Conservation (phyloP, 768 basidiomycete genomes). For the Termitomyces sp. region DNA sequence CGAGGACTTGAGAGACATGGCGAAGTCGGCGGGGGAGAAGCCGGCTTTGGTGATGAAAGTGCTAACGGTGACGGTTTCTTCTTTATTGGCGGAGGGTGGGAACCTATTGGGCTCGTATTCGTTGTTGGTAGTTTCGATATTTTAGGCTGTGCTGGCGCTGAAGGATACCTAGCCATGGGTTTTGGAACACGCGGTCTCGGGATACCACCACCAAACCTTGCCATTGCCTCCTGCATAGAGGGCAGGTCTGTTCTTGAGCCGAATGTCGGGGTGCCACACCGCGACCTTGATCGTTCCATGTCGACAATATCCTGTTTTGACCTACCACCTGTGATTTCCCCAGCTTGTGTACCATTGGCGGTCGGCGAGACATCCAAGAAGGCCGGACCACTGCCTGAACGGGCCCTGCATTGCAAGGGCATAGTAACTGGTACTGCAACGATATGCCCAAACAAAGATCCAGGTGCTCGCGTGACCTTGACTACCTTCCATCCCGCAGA, state of each 20-base stretch:
- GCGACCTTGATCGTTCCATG: slow-evolving; percentile 40
- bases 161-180: slow-evolving; percentile 3
- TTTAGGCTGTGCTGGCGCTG: slow-evolving; percentile 2
- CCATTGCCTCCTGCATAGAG: slow-evolving; percentile 37
- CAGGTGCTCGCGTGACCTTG: slow-evolving; percentile 50
- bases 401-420: slow-evolving; percentile 25
- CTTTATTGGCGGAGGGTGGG: slow-evolving; percentile 10
- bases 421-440: slow-evolving; percentile 58
- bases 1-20: slow-evolving; percentile 11
- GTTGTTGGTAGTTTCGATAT: slow-evolving; percentile 19
- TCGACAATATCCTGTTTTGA: slow-evolving; percentile 22
- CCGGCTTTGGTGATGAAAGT: slow-evolving; percentile 15
- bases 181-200: slow-evolving; percentile 8
- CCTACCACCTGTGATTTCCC: slow-evolving; percentile 5
- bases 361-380: slow-evolving; percentile 17
- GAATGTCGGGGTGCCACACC: slow-evolving; percentile 59
- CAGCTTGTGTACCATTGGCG: neutral
- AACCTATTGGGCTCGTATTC: slow-evolving; percentile 8
- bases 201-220: slow-evolving; percentile 29
- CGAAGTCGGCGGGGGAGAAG: slow-evolving; percentile 9
- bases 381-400: slow-evolving; percentile 18
- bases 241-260: slow-evolving; percentile 46
- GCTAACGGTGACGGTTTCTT: slow-evolving; percentile 31
- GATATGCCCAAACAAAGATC: slow-evolving; percentile 67
- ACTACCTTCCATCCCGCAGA: slow-evolving; percentile 60